phyloP scores from a whole-genome alignment of 2,329 filamentous ascomycete species.

The Sporothrix brunneoviolacea region DNA sequence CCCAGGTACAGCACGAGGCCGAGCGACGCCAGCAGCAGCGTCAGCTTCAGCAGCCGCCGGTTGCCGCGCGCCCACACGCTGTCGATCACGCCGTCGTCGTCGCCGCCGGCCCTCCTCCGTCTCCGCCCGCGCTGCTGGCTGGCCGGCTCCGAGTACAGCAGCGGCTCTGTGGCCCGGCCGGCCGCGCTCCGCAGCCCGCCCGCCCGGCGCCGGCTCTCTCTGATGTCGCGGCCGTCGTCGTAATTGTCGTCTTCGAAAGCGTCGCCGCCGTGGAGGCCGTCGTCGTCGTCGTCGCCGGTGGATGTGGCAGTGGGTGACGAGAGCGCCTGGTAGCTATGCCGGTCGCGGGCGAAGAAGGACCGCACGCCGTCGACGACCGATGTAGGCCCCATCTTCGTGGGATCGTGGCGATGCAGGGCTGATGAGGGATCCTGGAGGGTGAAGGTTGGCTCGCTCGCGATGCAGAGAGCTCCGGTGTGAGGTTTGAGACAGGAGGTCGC shows the following conservation, averaged over 20 bases:
- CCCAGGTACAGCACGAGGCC: constrained; percentile 20
- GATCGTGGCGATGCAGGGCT: too few relatives aligned
- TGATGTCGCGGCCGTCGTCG: background rate
- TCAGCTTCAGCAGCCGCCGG: constrained; percentile 19
- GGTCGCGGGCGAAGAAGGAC: background rate
- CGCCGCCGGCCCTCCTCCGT: constrained; percentile 1
- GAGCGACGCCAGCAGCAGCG: constrained; percentile 20
- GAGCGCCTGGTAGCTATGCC: constrained; percentile 5
- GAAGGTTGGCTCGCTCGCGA: too few relatives aligned
- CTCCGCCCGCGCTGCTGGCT: background rate
- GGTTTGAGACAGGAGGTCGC: too few relatives aligned
- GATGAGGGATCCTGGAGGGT: too few relatives aligned
- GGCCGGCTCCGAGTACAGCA: constrained; percentile 1
- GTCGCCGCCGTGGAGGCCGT: background rate
- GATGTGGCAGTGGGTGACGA: background rate
- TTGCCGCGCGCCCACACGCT: constrained; percentile 14
- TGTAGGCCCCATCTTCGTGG: too few relatives aligned
- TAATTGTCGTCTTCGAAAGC: constrained; percentile 2
- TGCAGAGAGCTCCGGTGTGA: too few relatives aligned
- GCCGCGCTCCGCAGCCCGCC: background rate
- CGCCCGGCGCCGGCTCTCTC: background rate
- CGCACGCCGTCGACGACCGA: constrained; percentile 7
- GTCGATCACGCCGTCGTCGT: constrained; percentile 6
- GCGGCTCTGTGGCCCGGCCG: background rate
- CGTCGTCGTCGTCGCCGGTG: background rate